Conservation (phyloP, 2,329 filamentous ascomycete species). For the Arthrobotrys megalospora region DNA sequence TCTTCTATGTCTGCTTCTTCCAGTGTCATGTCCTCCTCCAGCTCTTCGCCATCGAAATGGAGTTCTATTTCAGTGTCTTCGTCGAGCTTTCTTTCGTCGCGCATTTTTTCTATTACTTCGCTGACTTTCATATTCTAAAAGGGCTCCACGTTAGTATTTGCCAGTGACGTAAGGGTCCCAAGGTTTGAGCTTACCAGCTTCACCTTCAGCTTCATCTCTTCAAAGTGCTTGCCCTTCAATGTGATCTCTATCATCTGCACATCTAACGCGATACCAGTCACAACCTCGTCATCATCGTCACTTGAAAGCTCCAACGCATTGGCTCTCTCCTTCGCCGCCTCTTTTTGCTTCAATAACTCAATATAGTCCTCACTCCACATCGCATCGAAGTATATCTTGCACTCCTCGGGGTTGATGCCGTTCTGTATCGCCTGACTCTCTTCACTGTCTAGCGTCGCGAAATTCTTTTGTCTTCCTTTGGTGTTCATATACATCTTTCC, state of each 20-base stretch:
- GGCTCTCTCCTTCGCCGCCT: conserved; percentile 39
- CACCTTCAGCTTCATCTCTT: conserved; percentile 51
- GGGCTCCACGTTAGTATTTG: background rate
- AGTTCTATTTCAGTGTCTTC: conserved; percentile 55
- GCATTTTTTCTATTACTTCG: conserved; percentile 42
- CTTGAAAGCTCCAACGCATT: conserved; percentile 8
- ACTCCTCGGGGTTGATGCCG: conserved; percentile 42
- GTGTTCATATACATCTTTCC: conserved; percentile 47
- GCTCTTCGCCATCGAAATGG: conserved; percentile 54
- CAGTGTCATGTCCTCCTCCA: conserved; percentile 89
- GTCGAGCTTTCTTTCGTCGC: conserved; percentile 35
- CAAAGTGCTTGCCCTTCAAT: conserved; percentile 50
- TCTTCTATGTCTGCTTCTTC: conserved; percentile 92
- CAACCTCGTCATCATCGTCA: conserved; percentile 31
- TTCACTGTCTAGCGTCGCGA: conserved; percentile 20
- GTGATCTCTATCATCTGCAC: conserved; percentile 41
- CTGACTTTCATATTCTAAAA: conserved; percentile 51
- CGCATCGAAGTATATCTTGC: conserved; percentile 45
- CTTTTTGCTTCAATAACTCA: conserved; percentile 26
- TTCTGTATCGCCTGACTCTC: conserved; percentile 34
- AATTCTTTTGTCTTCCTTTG: conserved; percentile 10
- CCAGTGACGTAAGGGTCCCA: background rate
- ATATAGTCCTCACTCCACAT: conserved; percentile 54
- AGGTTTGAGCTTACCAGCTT: conserved; percentile 37
- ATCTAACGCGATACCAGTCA: conserved; percentile 47